Evolutionary conservation across 768 basidiomycete genomes (phyloP), one percentile per base, ranked within the genome.

Genomic region (Coprinopsis strossmayeri): DNA sequence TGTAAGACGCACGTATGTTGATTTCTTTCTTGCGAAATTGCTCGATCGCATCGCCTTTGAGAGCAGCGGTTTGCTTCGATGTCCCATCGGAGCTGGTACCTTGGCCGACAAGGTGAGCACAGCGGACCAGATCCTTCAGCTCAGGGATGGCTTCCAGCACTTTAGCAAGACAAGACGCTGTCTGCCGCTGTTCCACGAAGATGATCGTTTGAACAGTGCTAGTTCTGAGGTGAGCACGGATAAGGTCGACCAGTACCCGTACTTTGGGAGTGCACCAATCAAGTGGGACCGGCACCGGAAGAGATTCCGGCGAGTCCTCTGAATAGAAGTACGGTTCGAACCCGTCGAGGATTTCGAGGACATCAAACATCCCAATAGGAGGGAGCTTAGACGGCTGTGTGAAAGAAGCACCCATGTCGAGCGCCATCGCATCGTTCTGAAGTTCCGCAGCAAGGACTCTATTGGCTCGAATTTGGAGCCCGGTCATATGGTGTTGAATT

Each of bases 111-210:
- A 92, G 71, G 50, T 80, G 77, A 0, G 73, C 82, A 41, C 81
- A 78, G 5, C 71, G 69, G 45, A 92, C 71, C 55, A 75, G 70
- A 1, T 70, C 76, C 50, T 69, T 66, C 11, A 91, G 64, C 34
- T 75, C 72, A 0, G 83, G 74, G 2, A 90, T 70, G 26, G 69
- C 72, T 1, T 77, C 71, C 3, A 95, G 68, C 25, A 91, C 61
- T 56, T 69, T 77, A 1, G 85, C 76, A 12, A 95, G 72, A 39
- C 79, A 79, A 15, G 76, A 68, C 1, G 91, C 91, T 13, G 86
- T 74, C 55, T 91, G 88, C 9, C 91, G 77, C 59, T 91, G 89
- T 52, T 91, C 82, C 15, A 91, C 90, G 61, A 95, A 95, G 37
- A 94, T 72, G 53, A 94, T 93, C 17, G 79, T 80, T 57, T 91